These are phyloP conservation scores for Leptographium wingfieldii DNA, from an alignment of 2,329 filamentous ascomycete species.

Conservation along the genomic window DNA sequence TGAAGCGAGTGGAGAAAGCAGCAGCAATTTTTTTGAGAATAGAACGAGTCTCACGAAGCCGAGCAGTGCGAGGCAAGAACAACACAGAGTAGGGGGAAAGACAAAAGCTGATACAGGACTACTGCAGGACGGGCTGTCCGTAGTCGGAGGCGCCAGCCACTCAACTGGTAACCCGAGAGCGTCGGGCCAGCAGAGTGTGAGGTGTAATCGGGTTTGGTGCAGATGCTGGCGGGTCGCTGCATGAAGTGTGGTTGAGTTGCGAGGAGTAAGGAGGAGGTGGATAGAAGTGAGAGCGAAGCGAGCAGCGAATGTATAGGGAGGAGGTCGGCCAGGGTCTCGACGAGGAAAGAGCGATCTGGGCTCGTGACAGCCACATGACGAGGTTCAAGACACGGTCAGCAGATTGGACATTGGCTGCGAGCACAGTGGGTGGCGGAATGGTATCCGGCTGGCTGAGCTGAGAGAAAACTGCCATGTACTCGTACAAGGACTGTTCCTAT, in stretches of 20 bases:
- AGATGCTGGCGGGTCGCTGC: not conserved
- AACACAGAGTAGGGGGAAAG: not conserved
- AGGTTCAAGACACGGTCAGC: not conserved
- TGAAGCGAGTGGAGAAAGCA: not conserved
- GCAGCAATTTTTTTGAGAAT: not conserved
- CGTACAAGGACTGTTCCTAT: not conserved
- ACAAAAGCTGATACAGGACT: not conserved
- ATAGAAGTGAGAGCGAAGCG: not conserved
- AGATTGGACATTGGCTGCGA: not conserved
- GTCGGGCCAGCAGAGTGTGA: not conserved
- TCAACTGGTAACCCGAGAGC: not conserved
- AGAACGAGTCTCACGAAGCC: not conserved
- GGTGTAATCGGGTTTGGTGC: not conserved
- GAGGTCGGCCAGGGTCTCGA: not conserved
- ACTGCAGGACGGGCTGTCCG: not conserved
- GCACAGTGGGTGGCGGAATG: not conserved
- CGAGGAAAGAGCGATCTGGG: not conserved
- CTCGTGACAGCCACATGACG: not conserved
- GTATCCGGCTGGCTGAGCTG: not conserved
- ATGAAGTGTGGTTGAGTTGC: not conserved
- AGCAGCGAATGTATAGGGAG: not conserved
- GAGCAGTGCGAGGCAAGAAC: not conserved
- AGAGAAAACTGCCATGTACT: not conserved
- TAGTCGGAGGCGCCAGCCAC: not conserved
- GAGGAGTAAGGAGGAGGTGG: not conserved